A percentile compares a stretch with the other conserved stretches of the same genome.
These are phyloP conservation scores for Cicer pinnatifidum DNA, from an alignment of 306 rosid species.

Conservation along the genomic window DNA sequence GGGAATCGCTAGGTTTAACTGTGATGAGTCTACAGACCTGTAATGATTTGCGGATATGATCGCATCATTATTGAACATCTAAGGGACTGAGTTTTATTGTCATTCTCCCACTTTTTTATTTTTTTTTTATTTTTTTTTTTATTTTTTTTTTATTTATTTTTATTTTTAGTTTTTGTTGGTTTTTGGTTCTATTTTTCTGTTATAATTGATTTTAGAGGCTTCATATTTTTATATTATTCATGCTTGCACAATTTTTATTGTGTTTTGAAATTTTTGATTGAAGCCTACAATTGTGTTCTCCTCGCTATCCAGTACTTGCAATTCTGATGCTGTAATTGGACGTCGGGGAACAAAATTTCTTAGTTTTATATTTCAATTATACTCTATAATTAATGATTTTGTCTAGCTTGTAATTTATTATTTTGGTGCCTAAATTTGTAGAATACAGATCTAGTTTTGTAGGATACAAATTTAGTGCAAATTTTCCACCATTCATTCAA, in stretches of 20 bases:
- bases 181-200: too few species aligned
- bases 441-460: too few species aligned
- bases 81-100: slow-evolving; percentile 75
- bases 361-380: too few species aligned
- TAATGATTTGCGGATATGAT: slow-evolving; percentile 86
- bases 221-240: background rate
- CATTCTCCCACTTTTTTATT: background rate
- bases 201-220: slow-evolving; percentile 22
- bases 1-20: slow-evolving; percentile 33
- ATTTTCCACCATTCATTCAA: too few species aligned
- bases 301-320: slow-evolving; percentile 76
- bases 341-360: slow-evolving; percentile 72
- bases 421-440: too few species aligned
- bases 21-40: slow-evolving; percentile 92
- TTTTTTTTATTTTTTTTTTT: background rate
- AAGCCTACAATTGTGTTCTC: slow-evolving; percentile 62
- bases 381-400: too few species aligned
- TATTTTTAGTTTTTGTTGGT: too few species aligned
- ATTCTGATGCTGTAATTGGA: slow-evolving; percentile 55
- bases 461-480: too few species aligned
- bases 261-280: slow-evolving; percentile 36
- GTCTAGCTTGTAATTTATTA: too few species aligned
- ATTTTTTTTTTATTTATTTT: background rate
- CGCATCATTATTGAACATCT: slow-evolving; percentile 81
- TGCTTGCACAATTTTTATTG: slow-evolving; percentile 37